Evolutionary conservation across 495 filamentous ascomycete genomes (phyloP), one percentile per base, ranked within the genome.

Genomic region (Bombardia bombarda): DNA sequence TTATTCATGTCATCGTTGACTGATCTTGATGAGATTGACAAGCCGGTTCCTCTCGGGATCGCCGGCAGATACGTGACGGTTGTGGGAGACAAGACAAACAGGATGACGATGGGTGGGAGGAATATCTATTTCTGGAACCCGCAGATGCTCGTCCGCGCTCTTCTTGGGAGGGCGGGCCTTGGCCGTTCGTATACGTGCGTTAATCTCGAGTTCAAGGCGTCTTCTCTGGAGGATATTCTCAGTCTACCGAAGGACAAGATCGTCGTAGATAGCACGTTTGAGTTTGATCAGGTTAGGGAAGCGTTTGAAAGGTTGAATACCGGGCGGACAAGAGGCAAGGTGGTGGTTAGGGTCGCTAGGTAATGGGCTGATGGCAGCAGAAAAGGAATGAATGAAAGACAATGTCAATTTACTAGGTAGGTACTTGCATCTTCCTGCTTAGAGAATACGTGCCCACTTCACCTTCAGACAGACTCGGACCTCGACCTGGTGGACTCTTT

Each of bases 221-320:
- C 14, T 4, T 19, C 20, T 20, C 19, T 36, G 14, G 16, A 36
- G 17, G 33, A 17, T 2, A 20, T 36, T 19, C 17, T 36, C 3
- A 17, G 17, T 7, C 7, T 36, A 6, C 33, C 33, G 16, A 36
- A 36, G 16, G 33, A 36, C 16, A 36, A 36, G 33, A 36, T 36
- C 6, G 33, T 36, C 17, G 20, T 36, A 1, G 33, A 36, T 20
- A 36, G 33, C 17, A 36, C 17, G 14, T 36, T 36, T 36, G 33
- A 19, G 33, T 36, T 36, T 19, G 33, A 20, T 12, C 33, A 36
- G 19, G 33, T 36, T 12, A 36, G 20, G 17, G 33, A 36, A 17
- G 33, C 33, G 33, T 36, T 36, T 36, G 33, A 36, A 9, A 20
- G 33, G 33, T 8, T 36, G 19, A 36, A 36, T 36, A 36, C 33